Base-by-base conservation (phyloP, 1,284 basidiomycete species). In the Ganoderma lingzhi region DNA sequence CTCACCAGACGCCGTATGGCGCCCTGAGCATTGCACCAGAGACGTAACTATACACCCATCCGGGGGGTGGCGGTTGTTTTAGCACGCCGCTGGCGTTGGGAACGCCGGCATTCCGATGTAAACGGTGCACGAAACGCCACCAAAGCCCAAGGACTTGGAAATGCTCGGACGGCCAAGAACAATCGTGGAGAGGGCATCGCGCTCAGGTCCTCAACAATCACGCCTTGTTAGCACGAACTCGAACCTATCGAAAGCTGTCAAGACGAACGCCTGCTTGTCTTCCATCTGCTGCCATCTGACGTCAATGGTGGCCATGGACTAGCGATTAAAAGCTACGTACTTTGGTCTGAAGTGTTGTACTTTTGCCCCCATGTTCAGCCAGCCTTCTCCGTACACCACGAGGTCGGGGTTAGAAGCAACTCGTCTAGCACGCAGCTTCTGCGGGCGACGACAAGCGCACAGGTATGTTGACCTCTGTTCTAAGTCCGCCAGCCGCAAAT, bases 41-140 rank as follows among this genome's bases (percentile, higher is more conserved):
- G 6, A 61, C 59, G 41, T 61, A 44, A 61, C 58, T 41, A 23
- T 56, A 32, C 32, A 32, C 17, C 28, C 15, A 15, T n/a, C 35
- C 15, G 19, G 32, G 12, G 6, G 55, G 55, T 35, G 55, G 56
- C 56, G 56, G 56, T 39, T 23, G 56, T 59, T 59, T 59, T 19
- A 39, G 19, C 35, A 59, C 37, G 35, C 37, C 56, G 56, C 56
- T 59, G 56, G 37, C n/a, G 23, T 35, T 19, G 19, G 2, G 15
- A 10, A 19, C 55, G 32, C 55, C 30, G 17, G 32, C 55, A 59
- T 59, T 59, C 56, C 56, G 32, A 35, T 15, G 6, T 19, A 17
- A 35, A 56, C 30, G 53, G 30, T 56, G 30, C 53, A 56, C 30
- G 14, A 15, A 30, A 56, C 53, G 53, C 53, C 53, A 56, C 37